phyloP scores from a whole-genome alignment of 208 protist genomes.

The Porcisia hertigi region DNA sequence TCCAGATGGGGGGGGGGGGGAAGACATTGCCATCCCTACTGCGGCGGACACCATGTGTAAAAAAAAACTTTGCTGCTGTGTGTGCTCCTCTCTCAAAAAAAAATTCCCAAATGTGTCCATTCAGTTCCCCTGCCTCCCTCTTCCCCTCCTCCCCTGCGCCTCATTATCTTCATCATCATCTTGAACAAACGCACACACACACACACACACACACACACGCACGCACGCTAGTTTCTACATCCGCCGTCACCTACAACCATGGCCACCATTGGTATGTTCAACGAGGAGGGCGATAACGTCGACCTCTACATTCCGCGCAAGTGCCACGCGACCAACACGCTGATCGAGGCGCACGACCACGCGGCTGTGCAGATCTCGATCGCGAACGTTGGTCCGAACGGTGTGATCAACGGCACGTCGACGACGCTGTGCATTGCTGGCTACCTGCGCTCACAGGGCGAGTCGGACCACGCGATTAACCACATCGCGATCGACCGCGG shows the following conservation, averaged over 20 bases:
- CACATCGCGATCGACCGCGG: conserved; percentile 87
- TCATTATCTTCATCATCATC: not conserved
- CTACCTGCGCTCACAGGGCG: conserved; percentile 92
- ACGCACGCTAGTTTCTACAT: not conserved
- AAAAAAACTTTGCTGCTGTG: not conserved
- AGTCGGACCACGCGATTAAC: conserved; percentile 95
- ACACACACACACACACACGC: not conserved
- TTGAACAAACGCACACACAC: not conserved
- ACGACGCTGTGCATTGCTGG: conserved; percentile 95
- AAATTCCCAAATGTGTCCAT: too few relatives aligned
- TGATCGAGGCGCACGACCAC: conserved; percentile 96
- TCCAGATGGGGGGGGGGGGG: too few relatives aligned
- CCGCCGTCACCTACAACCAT: conserved; percentile 37
- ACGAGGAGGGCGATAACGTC: conserved; percentile 92
- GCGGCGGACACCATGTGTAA: too few relatives aligned
- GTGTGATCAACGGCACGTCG: conserved; percentile 91
- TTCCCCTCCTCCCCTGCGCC: not conserved
- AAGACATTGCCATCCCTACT: too few relatives aligned
- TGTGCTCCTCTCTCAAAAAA: not conserved
- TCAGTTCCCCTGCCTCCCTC: not conserved
- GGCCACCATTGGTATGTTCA: conserved; percentile 88
- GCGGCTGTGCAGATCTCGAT: conserved; percentile 96
- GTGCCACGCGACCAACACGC: conserved; percentile 96
- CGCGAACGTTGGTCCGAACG: conserved; percentile 92
- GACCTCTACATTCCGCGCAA: conserved; percentile 97